Evolutionary conservation across 257 asterid species (phyloP), one percentile per base, ranked within the genome.

Genomic region (Cruciata laevipes): DNA sequence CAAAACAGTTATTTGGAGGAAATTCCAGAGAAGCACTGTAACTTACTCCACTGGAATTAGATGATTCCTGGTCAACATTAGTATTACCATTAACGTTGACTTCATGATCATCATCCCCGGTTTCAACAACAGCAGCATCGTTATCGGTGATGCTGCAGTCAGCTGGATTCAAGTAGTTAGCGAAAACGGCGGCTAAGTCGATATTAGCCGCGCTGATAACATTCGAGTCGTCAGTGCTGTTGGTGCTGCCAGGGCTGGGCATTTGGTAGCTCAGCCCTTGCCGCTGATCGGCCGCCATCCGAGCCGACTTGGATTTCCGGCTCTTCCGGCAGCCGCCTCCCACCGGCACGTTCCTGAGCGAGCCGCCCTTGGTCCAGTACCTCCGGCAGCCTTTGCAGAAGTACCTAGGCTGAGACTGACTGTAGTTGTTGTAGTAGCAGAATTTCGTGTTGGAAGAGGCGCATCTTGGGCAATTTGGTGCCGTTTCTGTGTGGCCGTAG

Each of bases 341-440:
- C 5, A 87, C 82, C 0, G 97, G 97, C 1, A 90, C 91, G 65
- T 85, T 87, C 40, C 97, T 32, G 21, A 90, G 25, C 12, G 95
- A 87, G 44, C 97, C 97, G 51, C 97, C 97, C 33, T 90, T 90
- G 32, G 97, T 90, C 97, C 97, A 90, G 71, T 90, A 88, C 71
- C 97, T 71, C 52, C 87, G 76, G 70, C 95, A 86, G 42, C 76
- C 87, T 80, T 90, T 90, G 76, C 97, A 90, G 71, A 90, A 90
- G 86, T 90, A 87, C 44, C 97, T 79, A 23, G 95, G 97, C 73
- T 90, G 95, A 8, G 97, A 90, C 37, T 84, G 74, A 74, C 91
- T 90, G 66, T 90, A 90, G 73, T 90, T 89, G 85, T 89, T 87
- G 89, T 87, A 89, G 78, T 90, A 90, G 64, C 97, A 90, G 56